Evolutionary conservation across 169 alveolate species (phyloP).

Genomic region (Eimeria necatrix): DNA sequence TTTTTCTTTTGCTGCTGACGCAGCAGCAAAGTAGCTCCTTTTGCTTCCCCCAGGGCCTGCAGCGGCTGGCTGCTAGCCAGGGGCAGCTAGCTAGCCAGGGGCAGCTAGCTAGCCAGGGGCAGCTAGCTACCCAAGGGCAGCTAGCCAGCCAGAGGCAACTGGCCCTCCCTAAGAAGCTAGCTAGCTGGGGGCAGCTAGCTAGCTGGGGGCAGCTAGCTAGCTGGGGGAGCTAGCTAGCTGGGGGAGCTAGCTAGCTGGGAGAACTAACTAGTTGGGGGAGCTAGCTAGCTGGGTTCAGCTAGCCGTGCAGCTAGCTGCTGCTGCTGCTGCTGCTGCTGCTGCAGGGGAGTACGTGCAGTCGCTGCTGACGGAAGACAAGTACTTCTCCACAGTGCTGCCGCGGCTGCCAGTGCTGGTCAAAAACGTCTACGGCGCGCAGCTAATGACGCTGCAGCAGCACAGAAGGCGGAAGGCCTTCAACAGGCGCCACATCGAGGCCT

Average conservation of each 20-base stretch:
- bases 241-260: no score
- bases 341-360: constrained; percentile 79
- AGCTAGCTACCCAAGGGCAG: background rate
- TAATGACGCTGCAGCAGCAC: constrained; percentile 78
- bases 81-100: background rate
- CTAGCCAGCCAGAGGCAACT: background rate
- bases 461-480: constrained; percentile 71
- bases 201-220: background rate
- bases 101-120: background rate
- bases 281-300: background rate
- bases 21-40: background rate
- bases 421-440: constrained; percentile 79
- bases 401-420: constrained; percentile 80
- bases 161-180: no score
- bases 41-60: background rate
- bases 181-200: background rate
- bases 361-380: constrained; percentile 81
- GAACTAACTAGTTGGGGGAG: no score
- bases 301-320: background rate
- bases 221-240: no score
- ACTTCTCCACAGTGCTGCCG: constrained; percentile 79
- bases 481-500: constrained; percentile 31
- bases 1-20: background rate
- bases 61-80: background rate
- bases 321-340: background rate